Percentiles rank a stretch among this genome's conserved stretches.
These are phyloP conservation scores for Pyrenophora tritici-repentis DNA, from an alignment of 2,329 filamentous ascomycete genomes.

Conservation along the genomic window DNA sequence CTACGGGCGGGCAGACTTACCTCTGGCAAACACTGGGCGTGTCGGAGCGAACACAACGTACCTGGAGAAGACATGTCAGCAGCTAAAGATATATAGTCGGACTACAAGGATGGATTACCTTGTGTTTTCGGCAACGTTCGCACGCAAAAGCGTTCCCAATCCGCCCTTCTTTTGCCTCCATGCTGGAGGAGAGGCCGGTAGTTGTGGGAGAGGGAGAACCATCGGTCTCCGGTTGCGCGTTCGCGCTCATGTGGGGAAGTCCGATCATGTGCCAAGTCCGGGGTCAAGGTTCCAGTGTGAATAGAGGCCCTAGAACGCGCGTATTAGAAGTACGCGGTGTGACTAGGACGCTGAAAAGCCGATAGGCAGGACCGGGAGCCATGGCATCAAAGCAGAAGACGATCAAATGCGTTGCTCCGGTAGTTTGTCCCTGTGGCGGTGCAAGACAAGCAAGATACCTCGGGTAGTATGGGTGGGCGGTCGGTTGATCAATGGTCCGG, in stretches of 20 bases:
- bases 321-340: constrained; percentile 13
- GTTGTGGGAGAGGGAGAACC: constrained; percentile 32
- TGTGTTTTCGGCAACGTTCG: constrained; percentile 45
- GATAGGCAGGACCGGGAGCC: constrained; percentile 12
- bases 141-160: constrained; percentile 46
- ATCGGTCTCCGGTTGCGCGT: constrained; percentile 31
- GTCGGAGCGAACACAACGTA: constrained; percentile 44
- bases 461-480: constrained; percentile 22
- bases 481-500: constrained; percentile 38
- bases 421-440: constrained; percentile 21
- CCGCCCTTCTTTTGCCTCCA: constrained; percentile 45
- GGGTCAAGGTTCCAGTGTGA: constrained; percentile 25
- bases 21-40: constrained; percentile 40
- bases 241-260: constrained; percentile 41
- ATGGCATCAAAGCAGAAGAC: constrained; percentile 14
- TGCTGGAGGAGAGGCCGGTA: constrained; percentile 34
- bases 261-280: constrained; percentile 43
- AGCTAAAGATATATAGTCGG: no score
- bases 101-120: constrained; percentile 12
- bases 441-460: constrained; percentile 33
- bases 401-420: constrained; percentile 13
- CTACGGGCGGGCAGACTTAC: constrained; percentile 26
- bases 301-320: constrained; percentile 12
- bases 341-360: constrained; percentile 16
- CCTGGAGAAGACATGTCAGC: no score